Conservation (phyloP, 176 grass and related monocot species). For the Dactylis glomerata region DNA sequence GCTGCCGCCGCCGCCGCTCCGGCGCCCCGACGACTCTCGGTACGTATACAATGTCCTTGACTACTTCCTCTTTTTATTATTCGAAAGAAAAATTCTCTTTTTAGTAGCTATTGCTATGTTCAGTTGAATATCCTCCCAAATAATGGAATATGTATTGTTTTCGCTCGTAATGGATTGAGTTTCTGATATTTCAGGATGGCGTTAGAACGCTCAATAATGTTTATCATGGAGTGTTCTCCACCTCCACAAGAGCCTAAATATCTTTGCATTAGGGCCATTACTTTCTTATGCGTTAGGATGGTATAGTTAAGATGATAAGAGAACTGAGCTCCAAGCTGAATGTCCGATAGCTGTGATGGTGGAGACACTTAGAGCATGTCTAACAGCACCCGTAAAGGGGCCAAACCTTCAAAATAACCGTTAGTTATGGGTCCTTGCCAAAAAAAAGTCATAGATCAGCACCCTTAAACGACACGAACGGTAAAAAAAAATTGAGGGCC, state of each 20-base stretch:
- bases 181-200: not conserved
- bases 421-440: no score
- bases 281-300: not conserved
- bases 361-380: no score
- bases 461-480: no score
- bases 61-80: not conserved
- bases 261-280: not conserved
- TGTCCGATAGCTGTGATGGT: not conserved
- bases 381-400: no score
- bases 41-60: not conserved
- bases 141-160: not conserved
- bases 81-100: not conserved
- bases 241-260: not conserved
- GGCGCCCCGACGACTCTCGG: not conserved
- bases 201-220: not conserved
- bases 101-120: not conserved
- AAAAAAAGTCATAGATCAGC: no score
- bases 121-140: not conserved
- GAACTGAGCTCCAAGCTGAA: not conserved
- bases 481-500: no score
- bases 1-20: not conserved
- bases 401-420: no score
- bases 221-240: not conserved
- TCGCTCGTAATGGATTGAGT: not conserved
- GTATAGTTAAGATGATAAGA: not conserved